Conservation (phyloP, 495 filamentous ascomycete species). For the Xylaria intraflava region DNA sequence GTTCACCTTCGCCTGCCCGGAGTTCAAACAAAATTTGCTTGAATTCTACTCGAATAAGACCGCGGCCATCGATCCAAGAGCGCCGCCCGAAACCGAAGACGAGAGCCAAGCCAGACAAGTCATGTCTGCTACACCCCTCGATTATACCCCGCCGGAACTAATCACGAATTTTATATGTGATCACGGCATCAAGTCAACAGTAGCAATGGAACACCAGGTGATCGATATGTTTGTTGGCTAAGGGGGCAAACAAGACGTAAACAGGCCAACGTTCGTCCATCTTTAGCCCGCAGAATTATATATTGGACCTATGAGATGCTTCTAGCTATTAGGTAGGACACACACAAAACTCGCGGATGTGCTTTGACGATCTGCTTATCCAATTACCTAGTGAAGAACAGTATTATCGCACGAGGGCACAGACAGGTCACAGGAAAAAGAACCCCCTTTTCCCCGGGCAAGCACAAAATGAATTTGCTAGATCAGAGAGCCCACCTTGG, state of each 20-base stretch:
- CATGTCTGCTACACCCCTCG: slow-evolving; percentile 49
- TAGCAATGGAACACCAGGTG: slow-evolving; percentile 22
- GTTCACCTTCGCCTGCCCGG: slow-evolving; percentile 54
- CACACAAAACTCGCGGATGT: background rate
- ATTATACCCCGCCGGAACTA: slow-evolving; percentile 79
- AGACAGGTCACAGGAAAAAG: background rate
- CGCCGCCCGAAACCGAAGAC: slow-evolving; percentile 36
- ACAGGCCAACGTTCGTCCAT: background rate
- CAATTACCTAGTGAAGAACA: slow-evolving; percentile 3
- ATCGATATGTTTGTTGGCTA: slow-evolving; percentile 26
- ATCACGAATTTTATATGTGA: slow-evolving; percentile 52
- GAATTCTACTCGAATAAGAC: slow-evolving; percentile 25
- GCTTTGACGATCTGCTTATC: slow-evolving; percentile 7
- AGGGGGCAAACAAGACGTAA: background rate
- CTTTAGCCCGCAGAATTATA: background rate
- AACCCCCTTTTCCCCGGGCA: background rate
- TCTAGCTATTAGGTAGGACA: slow-evolving; percentile 1
- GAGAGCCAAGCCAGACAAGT: slow-evolving; percentile 22
- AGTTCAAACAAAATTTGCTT: slow-evolving; percentile 21
- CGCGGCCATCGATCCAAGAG: slow-evolving; percentile 17
- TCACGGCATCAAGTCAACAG: slow-evolving; percentile 37
- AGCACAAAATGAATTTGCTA: background rate
- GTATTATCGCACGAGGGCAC: background rate
- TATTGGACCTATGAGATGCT: background rate
- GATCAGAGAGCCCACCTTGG: background rate